Percentiles rank a stretch among this genome's conserved stretches.
Evolutionary conservation across 805 yeast species (phyloP).

Genomic region (Schizosaccharomyces cryophilus): DNA sequence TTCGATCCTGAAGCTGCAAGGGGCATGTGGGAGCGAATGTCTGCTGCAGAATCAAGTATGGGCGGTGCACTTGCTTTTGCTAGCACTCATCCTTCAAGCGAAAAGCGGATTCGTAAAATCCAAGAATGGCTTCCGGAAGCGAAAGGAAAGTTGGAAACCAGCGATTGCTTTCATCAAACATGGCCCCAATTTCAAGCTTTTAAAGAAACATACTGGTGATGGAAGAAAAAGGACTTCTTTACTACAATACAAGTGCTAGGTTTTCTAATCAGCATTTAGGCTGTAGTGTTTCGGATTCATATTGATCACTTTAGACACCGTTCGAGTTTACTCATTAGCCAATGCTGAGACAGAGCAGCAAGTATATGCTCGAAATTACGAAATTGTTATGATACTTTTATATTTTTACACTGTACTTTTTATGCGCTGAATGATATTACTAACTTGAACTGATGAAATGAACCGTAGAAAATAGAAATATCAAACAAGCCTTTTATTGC

Average conservation of each 20-base stretch:
- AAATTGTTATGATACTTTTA: too few species aligned
- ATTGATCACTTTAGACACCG: too few species aligned
- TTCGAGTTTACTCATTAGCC: too few species aligned
- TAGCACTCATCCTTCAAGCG: constrained; percentile 74
- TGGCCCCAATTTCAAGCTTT: neutral
- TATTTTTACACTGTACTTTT: too few species aligned
- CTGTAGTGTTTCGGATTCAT: neutral
- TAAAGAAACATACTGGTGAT: neutral
- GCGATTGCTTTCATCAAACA: neutral
- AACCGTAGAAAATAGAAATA: neutral
- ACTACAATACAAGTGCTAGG: neutral
- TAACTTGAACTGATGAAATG: too few species aligned
- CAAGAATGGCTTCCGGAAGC: constrained; percentile 23
- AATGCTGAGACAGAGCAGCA: too few species aligned
- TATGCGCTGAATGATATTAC: too few species aligned
- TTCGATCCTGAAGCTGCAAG: constrained; percentile 55
- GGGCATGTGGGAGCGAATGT: constrained; percentile 68
- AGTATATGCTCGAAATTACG: too few species aligned
- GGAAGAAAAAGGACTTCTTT: neutral
- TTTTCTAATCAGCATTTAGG: neutral
- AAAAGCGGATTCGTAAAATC: constrained; percentile 47
- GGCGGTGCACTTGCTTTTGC: constrained; percentile 31
- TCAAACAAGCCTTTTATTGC: neutral
- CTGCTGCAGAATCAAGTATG: constrained; percentile 10
- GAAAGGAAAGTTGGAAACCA: neutral